A percentile compares a stretch with the other conserved stretches of the same genome.
Conservation (phyloP, 2,329 filamentous ascomycete genomes). For the Aspergillus quadrilineatus region DNA sequence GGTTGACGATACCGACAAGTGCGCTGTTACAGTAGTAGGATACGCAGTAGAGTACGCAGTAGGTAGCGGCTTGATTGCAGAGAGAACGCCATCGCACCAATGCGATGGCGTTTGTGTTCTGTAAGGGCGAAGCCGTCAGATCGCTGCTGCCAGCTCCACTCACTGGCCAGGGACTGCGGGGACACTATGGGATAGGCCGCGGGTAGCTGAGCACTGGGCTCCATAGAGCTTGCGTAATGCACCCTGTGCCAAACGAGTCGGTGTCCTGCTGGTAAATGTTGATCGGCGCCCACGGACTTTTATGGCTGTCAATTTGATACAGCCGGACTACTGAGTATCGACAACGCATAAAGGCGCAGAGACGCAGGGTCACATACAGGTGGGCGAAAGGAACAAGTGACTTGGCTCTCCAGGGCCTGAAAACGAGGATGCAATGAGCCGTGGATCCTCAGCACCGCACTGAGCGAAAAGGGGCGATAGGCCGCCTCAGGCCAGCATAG, state of each 20-base stretch:
- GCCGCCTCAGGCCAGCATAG: neutral
- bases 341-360: neutral
- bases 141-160: conserved; percentile 39
- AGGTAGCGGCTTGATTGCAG: neutral
- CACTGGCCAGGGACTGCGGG: conserved; percentile 32
- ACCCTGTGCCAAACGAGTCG: conserved; percentile 19
- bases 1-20: no score
- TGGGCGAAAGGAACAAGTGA: neutral
- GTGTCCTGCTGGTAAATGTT: conserved; percentile 19
- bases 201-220: conserved; percentile 32
- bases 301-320: conserved; percentile 13
- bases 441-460: neutral
- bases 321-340: neutral
- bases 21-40: no score
- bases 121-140: conserved; percentile 29
- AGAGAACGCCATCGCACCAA: conserved; percentile 20
- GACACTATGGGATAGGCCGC: conserved; percentile 32
- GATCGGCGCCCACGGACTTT: conserved; percentile 29
- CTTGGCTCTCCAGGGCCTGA: neutral
- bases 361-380: neutral
- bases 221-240: conserved; percentile 40
- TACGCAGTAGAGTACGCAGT: no score
- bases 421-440: neutral
- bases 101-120: conserved; percentile 23
- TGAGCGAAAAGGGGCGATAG: conserved; percentile 3